Base-by-base conservation (phyloP, 768 basidiomycete genomes). In the Lactifluus piperatus region DNA sequence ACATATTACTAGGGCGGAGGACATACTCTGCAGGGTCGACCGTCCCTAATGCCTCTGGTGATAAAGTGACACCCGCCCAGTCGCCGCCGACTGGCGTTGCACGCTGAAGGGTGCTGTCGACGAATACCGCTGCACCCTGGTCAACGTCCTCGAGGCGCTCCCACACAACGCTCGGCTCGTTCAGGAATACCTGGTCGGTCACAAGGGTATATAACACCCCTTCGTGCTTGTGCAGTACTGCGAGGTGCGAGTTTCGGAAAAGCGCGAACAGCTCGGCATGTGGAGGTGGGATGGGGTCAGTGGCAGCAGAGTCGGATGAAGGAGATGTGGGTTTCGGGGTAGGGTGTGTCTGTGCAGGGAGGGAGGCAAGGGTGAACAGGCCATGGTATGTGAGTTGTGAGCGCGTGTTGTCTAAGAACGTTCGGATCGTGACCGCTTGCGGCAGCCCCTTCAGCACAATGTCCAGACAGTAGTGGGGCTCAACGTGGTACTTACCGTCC, bases 301-400 rank as follows among this genome's bases (percentile, higher is more conserved):
- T 22, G 2, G 41, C 7, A 14, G 37, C 29, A 30, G 22, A 3
- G 7, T 34, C 41, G 3, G 70, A 65, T 7, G 76, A 69, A 10
- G 27, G 41, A 10, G 34, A 26, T 7, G 56, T 26, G 14, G 34
- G 48, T 55, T 55, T 13, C 7, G 48, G 8, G 26, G 41, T 30
- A 7, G 58, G 39, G 13, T 14, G 7, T 16, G 58, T 26, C 14
- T 6, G n/a, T 3, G 34, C 16, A 6, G 50, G 44, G 14, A 63
- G 54, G 3, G 64, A 56, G 0, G 86, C 85, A 50, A 94, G 82
- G 36, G 84, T 80, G 70, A 94, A 93, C 34, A 94, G 78, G 0
- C 93, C 93, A 54, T 91, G 79, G 66, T 94, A 94, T 0, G 92
- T 94, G 56, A 95, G 71, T 67, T 97, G 94, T 2, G 90, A 91